Base-by-base conservation (phyloP, 495 filamentous ascomycete species). In the Talaromyces stipitatus region DNA sequence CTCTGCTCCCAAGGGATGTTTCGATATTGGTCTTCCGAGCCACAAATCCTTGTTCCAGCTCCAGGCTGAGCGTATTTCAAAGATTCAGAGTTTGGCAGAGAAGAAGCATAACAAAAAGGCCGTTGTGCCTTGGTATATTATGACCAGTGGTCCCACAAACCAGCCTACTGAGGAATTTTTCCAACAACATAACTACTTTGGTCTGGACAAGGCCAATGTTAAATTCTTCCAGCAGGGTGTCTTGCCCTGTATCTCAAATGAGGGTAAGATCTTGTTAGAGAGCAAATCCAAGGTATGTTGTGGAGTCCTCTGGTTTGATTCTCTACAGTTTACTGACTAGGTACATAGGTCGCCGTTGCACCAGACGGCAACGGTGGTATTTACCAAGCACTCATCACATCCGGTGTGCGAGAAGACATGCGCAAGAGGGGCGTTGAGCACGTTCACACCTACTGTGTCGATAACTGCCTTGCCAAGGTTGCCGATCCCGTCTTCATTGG, bases 351-450 rank as follows among this genome's bases (percentile, higher is more conserved):
- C 27, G 94, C 94, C 26, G 95, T 97, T 26, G 95, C 94, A 36
- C 94, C 94, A n/a, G 95, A 99, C 67, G 94, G 94, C 62, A 99
- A 99, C 64, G 94, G 94, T 58, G 94, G 94, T 57, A 88, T 99
- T 64, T 99, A 99, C 79, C 85, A 90, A 71, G 94, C 92, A 41
- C 81, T 99, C 36, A 77, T 96, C 52, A 84, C 82, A 32, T 87
- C 88, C 41, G 85, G 85, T 50, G 91, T 92, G 43, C 83, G 97
- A 22, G 83, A 84, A 36, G 91, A 97, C 70, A 94, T 99, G 89
- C 81, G 83, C 57, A 81, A 80, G 66, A 87, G 94, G 33, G 91
- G 90, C 43, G 91, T 99, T 71, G 69, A 95, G 78, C 95, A 99
- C 76, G 87, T 99, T 59, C 95, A 99, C 71, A 85, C 90, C 56